phyloP scores from a whole-genome alignment of 2,329 filamentous ascomycete genomes.

The Xylariales sp. region DNA sequence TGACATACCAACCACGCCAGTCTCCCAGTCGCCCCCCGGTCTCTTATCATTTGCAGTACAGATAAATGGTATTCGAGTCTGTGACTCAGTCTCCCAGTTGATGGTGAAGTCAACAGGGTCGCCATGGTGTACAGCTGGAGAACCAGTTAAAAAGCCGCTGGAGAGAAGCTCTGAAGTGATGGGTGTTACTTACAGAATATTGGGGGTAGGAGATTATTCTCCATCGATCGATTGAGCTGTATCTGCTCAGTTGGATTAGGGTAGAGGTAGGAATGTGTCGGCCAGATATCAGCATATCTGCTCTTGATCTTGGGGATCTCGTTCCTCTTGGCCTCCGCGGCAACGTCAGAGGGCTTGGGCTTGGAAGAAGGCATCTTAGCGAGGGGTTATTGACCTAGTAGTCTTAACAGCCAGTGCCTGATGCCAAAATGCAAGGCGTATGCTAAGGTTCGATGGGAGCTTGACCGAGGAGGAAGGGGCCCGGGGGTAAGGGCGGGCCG shows the following conservation, averaged over 20 bases:
- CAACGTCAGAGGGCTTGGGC: slow-evolving; percentile 64
- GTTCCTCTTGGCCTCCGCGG: slow-evolving; percentile 66
- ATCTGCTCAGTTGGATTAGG: slow-evolving; percentile 45
- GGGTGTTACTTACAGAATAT: slow-evolving; percentile 32
- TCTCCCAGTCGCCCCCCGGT: slow-evolving; percentile 78
- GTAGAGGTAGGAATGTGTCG: slow-evolving; percentile 56
- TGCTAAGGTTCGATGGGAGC: no score
- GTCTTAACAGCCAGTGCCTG: no score
- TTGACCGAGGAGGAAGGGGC: no score
- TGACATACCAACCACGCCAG: slow-evolving; percentile 37
- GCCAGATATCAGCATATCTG: slow-evolving; percentile 50
- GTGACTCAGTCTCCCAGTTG: slow-evolving; percentile 45
- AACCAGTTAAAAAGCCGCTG: slow-evolving; percentile 3
- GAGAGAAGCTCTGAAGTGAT: slow-evolving; percentile 1
- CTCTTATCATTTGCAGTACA: slow-evolving; percentile 74
- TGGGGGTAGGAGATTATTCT: slow-evolving; percentile 31
- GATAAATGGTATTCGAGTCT: slow-evolving; percentile 56
- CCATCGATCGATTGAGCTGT: slow-evolving; percentile 14
- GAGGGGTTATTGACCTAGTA: no score
- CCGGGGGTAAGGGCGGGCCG: neutral
- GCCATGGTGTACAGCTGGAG: slow-evolving; percentile 45
- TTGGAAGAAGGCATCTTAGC: slow-evolving; percentile 56
- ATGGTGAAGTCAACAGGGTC: slow-evolving; percentile 60
- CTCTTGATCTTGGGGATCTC: slow-evolving; percentile 63
- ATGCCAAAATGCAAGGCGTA: no score